Percentiles rank a stretch among this genome's conserved stretches.
phyloP scores from a whole-genome alignment of 208 protist genomes.

The Trypanosomatidae sp. region DNA sequence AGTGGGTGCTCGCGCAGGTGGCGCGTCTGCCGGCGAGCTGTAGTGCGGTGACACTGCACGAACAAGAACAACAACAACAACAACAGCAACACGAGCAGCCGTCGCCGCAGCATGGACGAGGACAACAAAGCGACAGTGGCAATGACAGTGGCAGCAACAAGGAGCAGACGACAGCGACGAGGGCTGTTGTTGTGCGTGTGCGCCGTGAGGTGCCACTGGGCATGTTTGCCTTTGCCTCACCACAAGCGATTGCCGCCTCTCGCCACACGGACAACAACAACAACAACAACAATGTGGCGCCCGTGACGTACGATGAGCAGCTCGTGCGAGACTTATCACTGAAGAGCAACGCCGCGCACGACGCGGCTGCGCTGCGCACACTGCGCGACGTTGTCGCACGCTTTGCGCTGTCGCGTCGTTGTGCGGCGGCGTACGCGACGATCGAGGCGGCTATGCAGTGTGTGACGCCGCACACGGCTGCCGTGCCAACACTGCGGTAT shows the following conservation, averaged over 20 bases:
- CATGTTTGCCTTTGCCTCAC: neutral
- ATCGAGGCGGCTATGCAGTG: constrained; percentile 17
- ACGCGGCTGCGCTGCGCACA: constrained; percentile 11
- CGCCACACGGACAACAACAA: neutral
- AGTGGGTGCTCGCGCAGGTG: constrained; percentile 80
- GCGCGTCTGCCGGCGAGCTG: constrained; percentile 25
- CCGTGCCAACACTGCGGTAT: constrained; percentile 15
- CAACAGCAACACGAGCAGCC: neutral
- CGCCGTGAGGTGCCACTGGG: neutral
- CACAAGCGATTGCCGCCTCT: neutral
- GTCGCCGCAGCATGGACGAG: too few relatives aligned
- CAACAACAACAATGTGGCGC: neutral
- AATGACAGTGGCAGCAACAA: neutral
- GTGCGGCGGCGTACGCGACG: constrained; percentile 18
- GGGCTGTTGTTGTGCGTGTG: neutral
- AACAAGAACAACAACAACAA: neutral
- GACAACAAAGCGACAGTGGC: neutral
- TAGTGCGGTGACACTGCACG: neutral
- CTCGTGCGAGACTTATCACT: constrained; percentile 68
- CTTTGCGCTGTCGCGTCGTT: constrained; percentile 43
- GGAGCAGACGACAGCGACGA: neutral
- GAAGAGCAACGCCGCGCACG: constrained; percentile 42
- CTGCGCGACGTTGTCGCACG: constrained; percentile 18
- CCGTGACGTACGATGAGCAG: constrained; percentile 60
- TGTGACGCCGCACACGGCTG: constrained; percentile 9